A percentile compares a stretch with the other conserved stretches of the same genome.
phyloP scores from a whole-genome alignment of 2,329 filamentous ascomycete species.

The Colletotrichum sp. region DNA sequence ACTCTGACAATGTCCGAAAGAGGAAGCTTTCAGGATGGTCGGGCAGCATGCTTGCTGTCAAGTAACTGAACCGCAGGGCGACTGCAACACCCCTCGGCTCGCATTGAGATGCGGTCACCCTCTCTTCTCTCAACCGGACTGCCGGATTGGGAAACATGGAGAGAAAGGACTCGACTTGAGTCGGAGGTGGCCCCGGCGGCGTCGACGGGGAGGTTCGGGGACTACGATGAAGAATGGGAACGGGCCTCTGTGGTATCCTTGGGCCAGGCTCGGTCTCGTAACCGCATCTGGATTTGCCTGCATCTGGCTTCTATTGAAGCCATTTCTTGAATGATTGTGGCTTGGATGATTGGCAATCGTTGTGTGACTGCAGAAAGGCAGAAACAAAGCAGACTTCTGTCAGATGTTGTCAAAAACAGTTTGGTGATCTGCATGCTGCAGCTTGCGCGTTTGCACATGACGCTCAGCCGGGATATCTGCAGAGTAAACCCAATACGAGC shows the following conservation, averaged over 20 bases:
- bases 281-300: not conserved
- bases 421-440: not conserved
- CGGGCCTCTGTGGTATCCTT: not conserved
- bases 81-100: not conserved
- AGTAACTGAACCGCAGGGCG: not conserved
- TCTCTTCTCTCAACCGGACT: not conserved
- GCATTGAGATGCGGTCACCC: not conserved
- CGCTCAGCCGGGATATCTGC: not conserved
- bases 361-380: not conserved
- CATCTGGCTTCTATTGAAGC: not conserved
- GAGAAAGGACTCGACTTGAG: not conserved
- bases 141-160: slow-evolving; percentile 2
- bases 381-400: not conserved
- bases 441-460: not conserved
- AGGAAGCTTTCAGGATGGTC: not conserved
- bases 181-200: slow-evolving; percentile 11
- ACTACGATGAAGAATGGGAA: not conserved
- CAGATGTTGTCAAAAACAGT: not conserved
- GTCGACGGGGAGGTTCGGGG: not conserved
- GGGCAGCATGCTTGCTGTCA: not conserved
- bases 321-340: not conserved
- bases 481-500: not conserved
- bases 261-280: not conserved
- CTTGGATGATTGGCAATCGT: not conserved
- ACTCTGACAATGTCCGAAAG: not conserved